Conservation (phyloP, 1,284 basidiomycete species). For the Pholiota adiposa region DNA sequence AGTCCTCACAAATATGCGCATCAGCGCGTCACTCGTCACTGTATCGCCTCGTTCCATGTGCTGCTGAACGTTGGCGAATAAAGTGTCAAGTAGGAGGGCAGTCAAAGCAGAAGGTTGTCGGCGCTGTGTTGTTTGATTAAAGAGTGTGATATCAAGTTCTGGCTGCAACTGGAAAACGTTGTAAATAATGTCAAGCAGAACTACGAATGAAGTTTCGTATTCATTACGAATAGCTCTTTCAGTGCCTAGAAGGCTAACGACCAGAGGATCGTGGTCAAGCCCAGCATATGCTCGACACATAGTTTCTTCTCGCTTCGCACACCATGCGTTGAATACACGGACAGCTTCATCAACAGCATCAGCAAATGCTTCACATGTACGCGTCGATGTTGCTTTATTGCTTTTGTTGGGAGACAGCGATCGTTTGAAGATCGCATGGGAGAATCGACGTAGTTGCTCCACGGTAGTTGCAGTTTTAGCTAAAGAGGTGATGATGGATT, state of each 20-base stretch:
- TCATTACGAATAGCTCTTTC: constrained; percentile 59
- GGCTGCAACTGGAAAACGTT: constrained; percentile 33
- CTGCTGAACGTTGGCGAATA: constrained; percentile 59
- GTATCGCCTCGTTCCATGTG: constrained; percentile 60
- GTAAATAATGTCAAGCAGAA: constrained; percentile 52
- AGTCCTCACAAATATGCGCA: constrained; percentile 63
- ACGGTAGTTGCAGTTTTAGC: constrained; percentile 59
- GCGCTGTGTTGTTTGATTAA: constrained; percentile 19
- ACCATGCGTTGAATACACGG: constrained; percentile 67
- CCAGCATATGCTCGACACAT: constrained; percentile 62
- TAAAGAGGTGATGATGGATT: constrained; percentile 64
- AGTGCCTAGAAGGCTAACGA: constrained; percentile 71
- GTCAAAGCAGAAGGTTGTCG: constrained; percentile 55
- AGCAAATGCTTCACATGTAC: constrained; percentile 81
- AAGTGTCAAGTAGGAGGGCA: constrained; percentile 61
- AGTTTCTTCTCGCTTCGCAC: constrained; percentile 66
- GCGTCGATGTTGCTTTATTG: constrained; percentile 38
- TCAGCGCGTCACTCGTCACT: constrained; percentile 56
- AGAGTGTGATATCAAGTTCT: constrained; percentile 21
- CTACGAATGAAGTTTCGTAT: constrained; percentile 61
- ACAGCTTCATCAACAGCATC: constrained; percentile 72
- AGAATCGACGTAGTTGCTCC: constrained; percentile 66
- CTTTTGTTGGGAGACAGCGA: constrained; percentile 21
- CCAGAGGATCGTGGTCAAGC: constrained; percentile 38
- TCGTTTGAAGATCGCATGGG: constrained; percentile 25